Percentiles rank a stretch among this genome's conserved stretches.
These are phyloP conservation scores for Cylindrodendrum hubeiense DNA, from an alignment of 2,329 filamentous ascomycete species.

Conservation along the genomic window DNA sequence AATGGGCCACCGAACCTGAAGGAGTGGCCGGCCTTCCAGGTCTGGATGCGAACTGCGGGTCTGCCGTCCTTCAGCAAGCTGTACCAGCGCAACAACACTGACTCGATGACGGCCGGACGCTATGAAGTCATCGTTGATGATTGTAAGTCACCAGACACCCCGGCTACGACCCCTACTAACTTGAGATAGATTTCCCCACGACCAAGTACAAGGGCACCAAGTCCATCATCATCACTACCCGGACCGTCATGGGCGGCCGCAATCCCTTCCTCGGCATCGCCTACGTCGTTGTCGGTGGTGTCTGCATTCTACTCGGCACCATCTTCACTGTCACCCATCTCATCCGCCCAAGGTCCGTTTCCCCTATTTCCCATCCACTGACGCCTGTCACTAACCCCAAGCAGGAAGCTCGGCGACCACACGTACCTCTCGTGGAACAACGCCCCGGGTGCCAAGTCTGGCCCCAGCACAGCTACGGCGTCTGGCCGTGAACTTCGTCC, in stretches of 20 bases:
- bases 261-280: slow-evolving; percentile 97
- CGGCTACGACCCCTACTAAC: slow-evolving; percentile 26
- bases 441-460: slow-evolving; percentile 58
- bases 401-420: slow-evolving; percentile 97
- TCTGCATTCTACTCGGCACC: slow-evolving; percentile 89
- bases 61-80: slow-evolving; percentile 96
- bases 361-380: slow-evolving; percentile 5
- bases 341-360: slow-evolving; percentile 84
- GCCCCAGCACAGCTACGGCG: slow-evolving; percentile 59
- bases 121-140: slow-evolving; percentile 84
- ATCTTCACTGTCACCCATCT: slow-evolving; percentile 93
- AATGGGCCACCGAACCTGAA: slow-evolving; percentile 79
- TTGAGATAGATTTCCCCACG: slow-evolving; percentile 79
- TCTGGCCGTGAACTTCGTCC: slow-evolving; percentile 69
- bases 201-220: slow-evolving; percentile 86
- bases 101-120: slow-evolving; percentile 74
- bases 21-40: slow-evolving; percentile 87
- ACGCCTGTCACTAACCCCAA: slow-evolving; percentile 1
- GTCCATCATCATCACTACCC: slow-evolving; percentile 88
- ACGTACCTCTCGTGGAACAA: slow-evolving; percentile 97
- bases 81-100: slow-evolving; percentile 82
- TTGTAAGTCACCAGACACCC: slow-evolving; percentile 67
- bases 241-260: slow-evolving; percentile 92
- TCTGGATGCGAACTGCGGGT: slow-evolving; percentile 98
- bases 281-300: slow-evolving; percentile 92